These are phyloP conservation scores for Fraxinus americana DNA, from an alignment of 257 asterid species.

Conservation along the genomic window DNA sequence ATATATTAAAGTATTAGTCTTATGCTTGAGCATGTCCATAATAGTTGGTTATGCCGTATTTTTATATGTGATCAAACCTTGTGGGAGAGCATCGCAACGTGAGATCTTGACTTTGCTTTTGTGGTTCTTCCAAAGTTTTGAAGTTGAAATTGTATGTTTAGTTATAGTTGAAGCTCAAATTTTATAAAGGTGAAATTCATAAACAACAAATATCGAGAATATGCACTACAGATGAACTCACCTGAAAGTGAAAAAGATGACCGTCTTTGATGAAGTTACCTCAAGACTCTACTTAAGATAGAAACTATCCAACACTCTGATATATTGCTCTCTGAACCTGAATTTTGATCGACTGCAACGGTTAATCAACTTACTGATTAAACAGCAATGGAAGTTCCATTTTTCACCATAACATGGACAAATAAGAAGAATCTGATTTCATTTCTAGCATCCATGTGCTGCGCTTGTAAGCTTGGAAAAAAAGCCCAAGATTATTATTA, in stretches of 20 bases:
- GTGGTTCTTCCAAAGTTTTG: conserved; percentile 6
- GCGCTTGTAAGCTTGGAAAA: neutral
- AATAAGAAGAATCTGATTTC: neutral
- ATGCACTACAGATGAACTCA: neutral
- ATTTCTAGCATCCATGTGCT: neutral
- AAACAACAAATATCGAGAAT: neutral
- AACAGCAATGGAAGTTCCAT: neutral
- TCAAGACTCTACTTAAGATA: neutral
- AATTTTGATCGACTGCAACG: neutral
- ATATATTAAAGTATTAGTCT: neutral
- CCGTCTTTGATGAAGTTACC: neutral
- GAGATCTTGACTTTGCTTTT: neutral
- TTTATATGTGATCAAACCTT: neutral
- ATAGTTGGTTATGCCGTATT: conserved; percentile 16
- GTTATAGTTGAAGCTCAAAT: neutral
- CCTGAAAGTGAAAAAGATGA: neutral
- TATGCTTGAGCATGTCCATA: conserved; percentile 3
- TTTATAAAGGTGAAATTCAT: neutral
- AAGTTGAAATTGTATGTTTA: conserved; percentile 2
- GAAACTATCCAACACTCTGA: neutral
- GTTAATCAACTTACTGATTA: neutral
- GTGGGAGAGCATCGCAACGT: neutral
- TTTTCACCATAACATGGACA: neutral
- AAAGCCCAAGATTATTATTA: neutral
- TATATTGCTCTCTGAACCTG: neutral